phyloP scores from a whole-genome alignment of 108 stramenopile species.

The Hondaea fermentalgiana region DNA sequence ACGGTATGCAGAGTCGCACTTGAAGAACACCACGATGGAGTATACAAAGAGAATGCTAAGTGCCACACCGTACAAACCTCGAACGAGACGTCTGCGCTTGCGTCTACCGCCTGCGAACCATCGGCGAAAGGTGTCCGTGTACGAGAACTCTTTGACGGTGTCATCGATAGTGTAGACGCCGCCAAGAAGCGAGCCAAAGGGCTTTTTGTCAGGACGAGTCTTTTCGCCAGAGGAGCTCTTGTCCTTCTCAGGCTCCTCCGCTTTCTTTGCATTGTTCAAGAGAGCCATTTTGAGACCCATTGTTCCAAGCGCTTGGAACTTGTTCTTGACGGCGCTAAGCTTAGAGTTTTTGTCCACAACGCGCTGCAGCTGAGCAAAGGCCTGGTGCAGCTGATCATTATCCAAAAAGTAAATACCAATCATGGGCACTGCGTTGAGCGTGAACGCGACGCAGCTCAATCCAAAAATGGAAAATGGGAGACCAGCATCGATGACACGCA shows the following conservation, averaged over 20 bases:
- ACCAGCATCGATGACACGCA: neutral
- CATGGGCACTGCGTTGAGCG: neutral
- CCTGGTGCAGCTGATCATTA: neutral
- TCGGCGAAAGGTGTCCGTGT: neutral
- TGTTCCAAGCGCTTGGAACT: neutral
- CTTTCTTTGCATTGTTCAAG: neutral
- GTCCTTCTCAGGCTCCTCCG: neutral
- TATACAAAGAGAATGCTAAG: neutral
- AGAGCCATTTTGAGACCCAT: constrained; percentile 15
- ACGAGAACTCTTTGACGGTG: neutral
- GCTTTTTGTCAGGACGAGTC: neutral
- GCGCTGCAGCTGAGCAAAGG: neutral
- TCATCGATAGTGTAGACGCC: neutral
- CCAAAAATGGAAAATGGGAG: neutral
- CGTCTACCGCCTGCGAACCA: neutral
- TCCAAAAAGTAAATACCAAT: neutral
- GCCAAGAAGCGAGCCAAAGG: neutral
- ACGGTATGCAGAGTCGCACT: neutral
- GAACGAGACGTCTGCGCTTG: neutral
- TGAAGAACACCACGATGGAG: neutral
- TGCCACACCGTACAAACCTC: neutral
- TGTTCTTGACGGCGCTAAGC: constrained; percentile 8
- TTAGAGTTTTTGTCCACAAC: neutral
- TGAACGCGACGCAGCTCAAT: neutral
- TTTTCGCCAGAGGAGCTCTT: neutral